Conservation (phyloP, 2,329 filamentous ascomycete genomes). For the Ascocoryne sarcoides region DNA sequence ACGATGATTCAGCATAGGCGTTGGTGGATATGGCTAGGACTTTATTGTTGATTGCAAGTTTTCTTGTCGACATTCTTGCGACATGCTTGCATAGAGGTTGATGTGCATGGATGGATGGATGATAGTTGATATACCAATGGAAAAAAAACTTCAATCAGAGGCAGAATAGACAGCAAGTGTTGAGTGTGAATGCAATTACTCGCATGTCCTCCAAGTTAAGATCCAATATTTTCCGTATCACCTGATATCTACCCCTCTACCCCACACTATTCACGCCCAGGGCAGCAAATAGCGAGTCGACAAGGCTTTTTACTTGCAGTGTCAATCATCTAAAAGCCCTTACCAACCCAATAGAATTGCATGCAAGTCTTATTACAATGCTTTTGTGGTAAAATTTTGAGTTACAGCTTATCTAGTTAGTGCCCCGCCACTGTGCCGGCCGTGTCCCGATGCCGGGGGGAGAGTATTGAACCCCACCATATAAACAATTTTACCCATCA, state of each 20-base stretch:
- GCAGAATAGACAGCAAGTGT: too few relatives aligned
- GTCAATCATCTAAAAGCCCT: background rate
- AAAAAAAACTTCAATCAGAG: too few relatives aligned
- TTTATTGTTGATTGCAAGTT: background rate
- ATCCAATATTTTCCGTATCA: too few relatives aligned
- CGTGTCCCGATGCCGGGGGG: too few relatives aligned
- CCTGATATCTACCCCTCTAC: background rate
- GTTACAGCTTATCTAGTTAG: too few relatives aligned
- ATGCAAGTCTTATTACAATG: too few relatives aligned
- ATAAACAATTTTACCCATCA: too few relatives aligned
- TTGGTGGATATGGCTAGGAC: constrained; percentile 12
- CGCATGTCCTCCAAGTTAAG: too few relatives aligned
- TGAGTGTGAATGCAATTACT: too few relatives aligned
- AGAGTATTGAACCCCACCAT: background rate
- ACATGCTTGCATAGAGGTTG: background rate
- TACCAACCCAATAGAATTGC: background rate
- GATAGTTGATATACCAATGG: background rate
- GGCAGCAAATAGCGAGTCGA: background rate
- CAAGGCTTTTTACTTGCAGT: background rate
- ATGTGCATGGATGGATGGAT: background rate
- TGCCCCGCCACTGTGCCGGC: too few relatives aligned
- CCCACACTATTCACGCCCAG: background rate
- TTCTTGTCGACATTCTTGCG: background rate
- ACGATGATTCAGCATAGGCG: constrained; percentile 19
- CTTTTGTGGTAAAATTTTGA: too few relatives aligned